Evolutionary conservation across 1,139 yeast genomes (phyloP).

Genomic region (Sugiyamaella pinicola): DNA sequence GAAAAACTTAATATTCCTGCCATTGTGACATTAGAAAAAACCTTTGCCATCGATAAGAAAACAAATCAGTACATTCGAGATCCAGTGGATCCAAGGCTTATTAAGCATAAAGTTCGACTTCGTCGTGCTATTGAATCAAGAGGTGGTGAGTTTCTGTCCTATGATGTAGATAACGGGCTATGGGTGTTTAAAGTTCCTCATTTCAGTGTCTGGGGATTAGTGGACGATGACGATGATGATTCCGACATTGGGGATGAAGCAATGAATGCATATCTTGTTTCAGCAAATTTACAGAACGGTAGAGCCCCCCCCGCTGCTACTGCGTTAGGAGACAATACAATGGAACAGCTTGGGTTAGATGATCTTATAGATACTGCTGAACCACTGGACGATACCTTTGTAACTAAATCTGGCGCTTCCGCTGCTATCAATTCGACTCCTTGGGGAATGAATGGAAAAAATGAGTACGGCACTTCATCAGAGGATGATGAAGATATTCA

Average conservation of each 20-base stretch:
- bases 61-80: constrained; percentile 44
- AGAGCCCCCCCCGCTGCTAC: no score
- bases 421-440: neutral
- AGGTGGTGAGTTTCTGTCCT: constrained; percentile 80
- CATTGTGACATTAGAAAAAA: constrained; percentile 70
- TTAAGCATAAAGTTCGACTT: constrained; percentile 47
- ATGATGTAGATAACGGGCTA: constrained; percentile 71
- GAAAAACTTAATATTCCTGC: constrained; percentile 83
- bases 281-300: neutral
- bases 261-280: constrained; percentile 4
- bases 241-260: constrained; percentile 37
- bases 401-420: constrained; percentile 3
- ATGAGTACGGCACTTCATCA: neutral
- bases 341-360: constrained; percentile 18
- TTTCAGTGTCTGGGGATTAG: constrained; percentile 91
- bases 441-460: constrained; percentile 22
- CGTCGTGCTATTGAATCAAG: constrained; percentile 52
- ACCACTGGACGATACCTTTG: constrained; percentile 22
- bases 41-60: constrained; percentile 43
- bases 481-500: constrained; percentile 5
- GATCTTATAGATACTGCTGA: neutral
- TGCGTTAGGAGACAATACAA: neutral
- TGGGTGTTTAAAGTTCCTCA: constrained; percentile 89
- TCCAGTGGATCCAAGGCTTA: constrained; percentile 48
- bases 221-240: constrained; percentile 61